Base-by-base conservation (phyloP, 1,284 basidiomycete genomes). In the Pseudozyma sp. region DNA sequence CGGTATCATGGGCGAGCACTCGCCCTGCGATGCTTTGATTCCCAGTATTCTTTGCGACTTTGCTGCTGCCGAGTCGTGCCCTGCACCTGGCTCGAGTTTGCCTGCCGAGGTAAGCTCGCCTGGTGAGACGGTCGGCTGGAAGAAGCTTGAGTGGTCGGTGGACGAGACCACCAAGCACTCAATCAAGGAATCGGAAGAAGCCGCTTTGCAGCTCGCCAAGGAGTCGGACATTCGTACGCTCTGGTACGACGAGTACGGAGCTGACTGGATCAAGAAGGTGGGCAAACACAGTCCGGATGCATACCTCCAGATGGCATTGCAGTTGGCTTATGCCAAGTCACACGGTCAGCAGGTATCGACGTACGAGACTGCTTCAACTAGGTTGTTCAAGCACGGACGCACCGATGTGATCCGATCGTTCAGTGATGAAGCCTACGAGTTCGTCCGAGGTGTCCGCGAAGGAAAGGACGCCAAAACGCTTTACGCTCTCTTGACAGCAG, bases 321-420 rank as follows among this genome's bases (percentile, higher is more conserved):
- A 98, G 85, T 89, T 98, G 11, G 95, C 95, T 7, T 97, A 92
- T 90, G 93, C 92, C 86, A 89, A 89, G 77, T 90, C 91, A 42
- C 92, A 91, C 65, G 91, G 90, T 13, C 87, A 88, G 72, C 92
- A 93, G 79, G 92, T 92, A 1, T 93, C 95, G 3, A 96, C 94
- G 6, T 98, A 99, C 85, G 95, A 99, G 87, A 97, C 95, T 0
- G 93, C 92, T 0, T 89, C 95, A 34, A 98, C 96, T 1, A 89
- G 95, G n/a, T 88, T 92, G 79, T 97, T 96, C 87, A 88, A 92
- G 74, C 91, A 92, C 79, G 96, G 94, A 9, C 90, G 96, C 13
- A 98, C 96, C 0, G 96, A 99, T 82, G 95, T 94, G 1, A 92
- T 98, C 59, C 90, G 95, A 45, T 90, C 91, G 0, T 88, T 93